Evolutionary conservation across 495 filamentous ascomycete genomes (phyloP).

Genomic region (Symbiotaphrina buchneri): DNA sequence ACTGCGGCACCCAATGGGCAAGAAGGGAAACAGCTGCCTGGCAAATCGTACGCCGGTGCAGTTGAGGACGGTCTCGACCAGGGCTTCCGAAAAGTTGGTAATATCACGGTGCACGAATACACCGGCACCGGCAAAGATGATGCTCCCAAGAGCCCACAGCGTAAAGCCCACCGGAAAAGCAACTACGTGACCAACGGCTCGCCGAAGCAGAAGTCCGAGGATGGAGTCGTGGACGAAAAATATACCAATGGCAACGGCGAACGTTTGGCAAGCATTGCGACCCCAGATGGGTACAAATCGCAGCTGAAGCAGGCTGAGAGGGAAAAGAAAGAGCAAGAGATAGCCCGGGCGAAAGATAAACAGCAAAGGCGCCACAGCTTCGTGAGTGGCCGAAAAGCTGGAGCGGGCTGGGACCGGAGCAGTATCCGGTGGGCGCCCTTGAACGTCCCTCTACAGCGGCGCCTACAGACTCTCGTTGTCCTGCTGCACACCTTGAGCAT

Average conservation of each 20-base stretch:
- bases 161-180: no score
- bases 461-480: conserved; percentile 73
- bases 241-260: no score
- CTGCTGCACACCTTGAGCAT: conserved; percentile 71
- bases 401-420: conserved; percentile 12
- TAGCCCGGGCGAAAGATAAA: conserved; percentile 7
- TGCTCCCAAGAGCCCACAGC: no score
- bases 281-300: no score
- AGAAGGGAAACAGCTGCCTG: no score
- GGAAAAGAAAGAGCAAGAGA: not conserved
- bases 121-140: no score
- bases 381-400: conserved; percentile 12
- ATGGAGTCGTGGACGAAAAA: not conserved
- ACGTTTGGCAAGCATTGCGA: not conserved
- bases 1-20: no score
- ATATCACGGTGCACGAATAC: no score
- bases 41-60: no score
- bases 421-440: conserved; percentile 73
- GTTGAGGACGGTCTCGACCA: no score
- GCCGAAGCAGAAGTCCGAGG: not conserved
- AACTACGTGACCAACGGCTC: no score
- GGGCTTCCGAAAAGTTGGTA: no score
- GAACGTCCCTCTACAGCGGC: conserved; percentile 63
- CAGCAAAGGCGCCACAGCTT: conserved; percentile 6
- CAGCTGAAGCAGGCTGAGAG: not conserved